These are phyloP conservation scores for Cercophora scortea DNA, from an alignment of 495 filamentous ascomycete species.

Conservation along the genomic window DNA sequence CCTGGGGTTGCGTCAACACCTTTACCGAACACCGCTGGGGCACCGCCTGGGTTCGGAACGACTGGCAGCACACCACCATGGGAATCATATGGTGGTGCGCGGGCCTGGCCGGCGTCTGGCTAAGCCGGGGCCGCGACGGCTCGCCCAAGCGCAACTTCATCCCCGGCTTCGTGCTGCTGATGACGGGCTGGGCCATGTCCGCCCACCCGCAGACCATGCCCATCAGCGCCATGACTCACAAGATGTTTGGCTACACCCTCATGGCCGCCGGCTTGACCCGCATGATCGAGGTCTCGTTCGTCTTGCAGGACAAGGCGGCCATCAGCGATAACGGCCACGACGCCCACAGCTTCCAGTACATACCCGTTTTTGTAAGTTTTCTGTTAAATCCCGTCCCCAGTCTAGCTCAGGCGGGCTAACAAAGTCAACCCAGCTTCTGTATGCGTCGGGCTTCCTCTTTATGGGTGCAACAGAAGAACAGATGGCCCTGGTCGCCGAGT, in stretches of 20 bases:
- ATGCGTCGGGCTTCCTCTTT: slow-evolving; percentile 91
- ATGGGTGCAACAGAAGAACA: slow-evolving; percentile 97
- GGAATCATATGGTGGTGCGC: slow-evolving; percentile 97
- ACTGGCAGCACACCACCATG: slow-evolving; percentile 96
- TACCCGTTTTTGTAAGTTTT: slow-evolving; percentile 77
- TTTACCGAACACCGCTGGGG: slow-evolving; percentile 98
- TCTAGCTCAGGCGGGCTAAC: neutral
- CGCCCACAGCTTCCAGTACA: slow-evolving; percentile 83
- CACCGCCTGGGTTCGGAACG: slow-evolving; percentile 79
- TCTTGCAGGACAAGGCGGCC: slow-evolving; percentile 62
- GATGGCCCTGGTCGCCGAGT: slow-evolving; percentile 64
- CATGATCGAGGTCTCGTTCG: slow-evolving; percentile 87
- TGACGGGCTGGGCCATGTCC: slow-evolving; percentile 95
- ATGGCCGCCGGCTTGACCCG: slow-evolving; percentile 82
- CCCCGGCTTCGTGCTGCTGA: slow-evolving; percentile 77
- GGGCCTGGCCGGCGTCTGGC: slow-evolving; percentile 85
- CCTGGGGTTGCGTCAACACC: slow-evolving; percentile 95
- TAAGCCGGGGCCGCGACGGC: slow-evolving; percentile 76
- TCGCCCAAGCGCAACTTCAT: slow-evolving; percentile 85
- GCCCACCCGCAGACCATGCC: slow-evolving; percentile 74
- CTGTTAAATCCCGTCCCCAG: neutral
- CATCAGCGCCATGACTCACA: slow-evolving; percentile 83
- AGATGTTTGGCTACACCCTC: slow-evolving; percentile 89
- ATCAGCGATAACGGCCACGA: slow-evolving; percentile 48
- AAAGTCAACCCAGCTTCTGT: slow-evolving; percentile 58